A percentile compares a stretch with the other conserved stretches of the same genome.
These are phyloP conservation scores for Beta corolliflora DNA, from an alignment of 179 eudicot genomes.

Conservation along the genomic window DNA sequence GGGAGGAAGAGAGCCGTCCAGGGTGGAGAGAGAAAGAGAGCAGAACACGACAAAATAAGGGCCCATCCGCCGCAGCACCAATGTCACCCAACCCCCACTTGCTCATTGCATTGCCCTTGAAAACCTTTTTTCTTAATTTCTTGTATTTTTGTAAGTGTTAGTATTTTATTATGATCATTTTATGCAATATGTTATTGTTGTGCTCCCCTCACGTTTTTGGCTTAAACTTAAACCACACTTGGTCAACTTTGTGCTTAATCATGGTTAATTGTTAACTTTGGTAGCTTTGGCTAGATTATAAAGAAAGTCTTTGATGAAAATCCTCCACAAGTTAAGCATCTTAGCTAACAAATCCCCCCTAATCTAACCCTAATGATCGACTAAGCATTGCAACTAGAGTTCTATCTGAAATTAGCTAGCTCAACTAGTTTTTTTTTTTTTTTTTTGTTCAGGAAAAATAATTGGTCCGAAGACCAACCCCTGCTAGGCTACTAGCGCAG, in stretches of 20 bases:
- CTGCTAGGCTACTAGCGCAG: too few relatives aligned
- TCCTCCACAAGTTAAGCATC: constrained; percentile 25
- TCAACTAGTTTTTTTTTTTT: too few relatives aligned
- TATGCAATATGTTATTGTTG: constrained; percentile 3
- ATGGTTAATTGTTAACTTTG: constrained; percentile 32
- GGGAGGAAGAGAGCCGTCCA: constrained; percentile 37
- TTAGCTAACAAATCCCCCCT: constrained; percentile 22
- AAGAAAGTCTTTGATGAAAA: constrained; percentile 20
- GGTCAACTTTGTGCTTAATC: constrained; percentile 48
- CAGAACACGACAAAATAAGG: constrained; percentile 35
- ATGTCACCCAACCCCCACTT: constrained; percentile 45
- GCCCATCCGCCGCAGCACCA: constrained; percentile 42
- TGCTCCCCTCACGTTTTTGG: constrained; percentile 43
- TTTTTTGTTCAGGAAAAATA: too few relatives aligned
- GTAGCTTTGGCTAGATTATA: not conserved
- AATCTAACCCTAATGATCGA: constrained; percentile 2
- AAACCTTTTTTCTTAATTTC: not conserved
- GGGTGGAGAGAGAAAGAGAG: constrained; percentile 27
- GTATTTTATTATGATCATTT: not conserved
- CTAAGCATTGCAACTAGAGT: not conserved
- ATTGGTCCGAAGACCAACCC: too few relatives aligned
- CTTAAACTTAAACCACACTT: constrained; percentile 23
- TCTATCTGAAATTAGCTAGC: not conserved
- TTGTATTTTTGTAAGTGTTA: not conserved
- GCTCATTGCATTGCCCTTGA: constrained; percentile 16